These are phyloP conservation scores for Geoglossum cookeanum DNA, from an alignment of 2,329 filamentous ascomycete genomes.

Conservation along the genomic window DNA sequence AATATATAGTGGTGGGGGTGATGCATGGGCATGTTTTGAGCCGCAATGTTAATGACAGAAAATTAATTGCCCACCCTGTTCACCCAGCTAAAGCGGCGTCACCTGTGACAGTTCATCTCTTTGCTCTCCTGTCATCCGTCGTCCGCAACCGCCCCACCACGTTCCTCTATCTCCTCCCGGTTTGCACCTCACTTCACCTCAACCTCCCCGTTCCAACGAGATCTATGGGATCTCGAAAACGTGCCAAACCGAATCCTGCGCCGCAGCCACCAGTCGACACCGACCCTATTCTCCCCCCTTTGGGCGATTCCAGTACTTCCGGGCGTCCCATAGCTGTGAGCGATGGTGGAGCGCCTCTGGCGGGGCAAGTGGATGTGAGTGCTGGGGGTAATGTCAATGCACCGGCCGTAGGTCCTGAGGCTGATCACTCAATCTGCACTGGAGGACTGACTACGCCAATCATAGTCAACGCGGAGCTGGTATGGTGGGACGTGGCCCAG, in stretches of 20 bases:
- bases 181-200: not conserved
- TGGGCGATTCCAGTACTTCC: not conserved
- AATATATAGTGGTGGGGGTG: not conserved
- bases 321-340: not conserved
- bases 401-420: not conserved
- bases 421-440: not conserved
- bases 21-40: not conserved
- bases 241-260: slow-evolving; percentile 20
- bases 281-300: not conserved
- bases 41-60: not conserved
- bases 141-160: no score
- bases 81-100: no score
- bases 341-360: not conserved
- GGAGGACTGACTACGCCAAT: slow-evolving; percentile 6
- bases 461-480: slow-evolving; percentile 18
- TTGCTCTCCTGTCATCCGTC: no score
- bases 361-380: not conserved
- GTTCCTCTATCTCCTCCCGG: not conserved
- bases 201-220: not conserved
- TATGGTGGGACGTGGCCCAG: slow-evolving; percentile 28
- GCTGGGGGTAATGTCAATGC: not conserved
- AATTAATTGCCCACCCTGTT: no score
- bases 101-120: no score
- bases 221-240: slow-evolving; percentile 23
- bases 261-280: not conserved